Evolutionary conservation across 345 rosid species (phyloP), one percentile per base, ranked within the genome.

Genomic region (rapeseed (Brassica napus)): DNA sequence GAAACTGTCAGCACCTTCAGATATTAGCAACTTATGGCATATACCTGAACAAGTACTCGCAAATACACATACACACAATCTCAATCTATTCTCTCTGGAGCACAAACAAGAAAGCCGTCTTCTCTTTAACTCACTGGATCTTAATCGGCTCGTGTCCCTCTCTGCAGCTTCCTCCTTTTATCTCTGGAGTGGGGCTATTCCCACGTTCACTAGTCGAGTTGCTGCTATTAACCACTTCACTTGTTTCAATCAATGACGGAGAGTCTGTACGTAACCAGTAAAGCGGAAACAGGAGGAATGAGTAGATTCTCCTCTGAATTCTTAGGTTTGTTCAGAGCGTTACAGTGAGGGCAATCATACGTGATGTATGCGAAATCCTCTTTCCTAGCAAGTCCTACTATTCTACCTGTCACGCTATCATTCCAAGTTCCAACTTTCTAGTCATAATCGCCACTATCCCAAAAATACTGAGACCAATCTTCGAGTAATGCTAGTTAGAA

Each of bases 311-410:
- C 93, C 11, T 75, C 89, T 30, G 74, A 69, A 79, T 86, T 81
- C 73, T 85, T 88, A 8, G 91, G 89, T 83, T 55, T 86, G 76
- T 92, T 94, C 55, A 94, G 88, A 42, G 91, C 97, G 7, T 68
- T 86, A 58, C 98, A 94, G 79, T 90, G 97, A 30, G 98, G 98
- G 81, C 97, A 92, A 83, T 88, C 92, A 65, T 92, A 94, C 18
- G 95, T 91, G 6, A 90, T 84, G 67, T 82, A 91, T 0, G 90
- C 88, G n/a, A 88, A 92, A 79, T 94, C 98, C 84, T 91, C 97
- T 83, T 89, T 92, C 84, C 89, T 77, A 9, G 88, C 89, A 70
- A 92, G 95, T 78, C 98, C n/a, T n/a, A n/a, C n/a, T n/a, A n/a
- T n/a, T n/a, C n/a, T n/a, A n/a, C n/a, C n/a, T n/a, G n/a, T n/a